phyloP scores from a whole-genome alignment of 148 eudicot species.

The Chenopodium formosanum region DNA sequence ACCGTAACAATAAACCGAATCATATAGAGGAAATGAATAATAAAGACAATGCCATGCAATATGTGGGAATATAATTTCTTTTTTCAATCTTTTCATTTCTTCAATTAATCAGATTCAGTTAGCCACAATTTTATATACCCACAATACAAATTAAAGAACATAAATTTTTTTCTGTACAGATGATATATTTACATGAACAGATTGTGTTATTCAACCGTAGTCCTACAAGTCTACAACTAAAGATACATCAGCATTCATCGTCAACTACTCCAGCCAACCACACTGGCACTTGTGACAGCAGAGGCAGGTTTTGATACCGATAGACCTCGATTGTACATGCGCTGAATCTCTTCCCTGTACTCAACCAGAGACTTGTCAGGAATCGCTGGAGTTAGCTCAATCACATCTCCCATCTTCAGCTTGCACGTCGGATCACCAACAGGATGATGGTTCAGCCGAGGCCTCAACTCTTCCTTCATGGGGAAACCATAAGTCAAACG shows the following conservation, averaged over 20 bases:
- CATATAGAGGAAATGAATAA: too few species aligned
- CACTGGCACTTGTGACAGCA: constrained; percentile 20
- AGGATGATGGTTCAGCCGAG: constrained; percentile 68
- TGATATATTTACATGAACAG: constrained; percentile 30
- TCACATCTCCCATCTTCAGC: constrained; percentile 91
- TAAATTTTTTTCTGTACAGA: constrained; percentile 41
- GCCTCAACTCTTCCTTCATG: constrained; percentile 70
- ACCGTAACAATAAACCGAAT: too few species aligned
- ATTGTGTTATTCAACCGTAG: constrained; percentile 25
- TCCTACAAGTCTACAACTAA: constrained; percentile 20
- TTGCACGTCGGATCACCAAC: constrained; percentile 63
- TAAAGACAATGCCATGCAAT: neutral
- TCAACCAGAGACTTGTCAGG: constrained; percentile 70
- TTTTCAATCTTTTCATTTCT: constrained; percentile 17
- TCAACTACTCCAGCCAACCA: constrained; percentile 57
- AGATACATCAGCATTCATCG: neutral
- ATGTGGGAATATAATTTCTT: neutral
- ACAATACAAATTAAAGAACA: constrained; percentile 12
- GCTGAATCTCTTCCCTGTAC: constrained; percentile 88
- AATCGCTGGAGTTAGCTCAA: constrained; percentile 78
- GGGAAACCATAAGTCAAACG: constrained; percentile 73
- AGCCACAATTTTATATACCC: constrained; percentile 26
- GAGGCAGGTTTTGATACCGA: constrained; percentile 33
- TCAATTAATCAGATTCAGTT: constrained; percentile 20
- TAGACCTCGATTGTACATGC: constrained; percentile 73